A percentile compares a stretch with the other conserved stretches of the same genome.
These are phyloP conservation scores for Fusarium papillatum DNA, from an alignment of 2,329 filamentous ascomycete species.

Conservation along the genomic window DNA sequence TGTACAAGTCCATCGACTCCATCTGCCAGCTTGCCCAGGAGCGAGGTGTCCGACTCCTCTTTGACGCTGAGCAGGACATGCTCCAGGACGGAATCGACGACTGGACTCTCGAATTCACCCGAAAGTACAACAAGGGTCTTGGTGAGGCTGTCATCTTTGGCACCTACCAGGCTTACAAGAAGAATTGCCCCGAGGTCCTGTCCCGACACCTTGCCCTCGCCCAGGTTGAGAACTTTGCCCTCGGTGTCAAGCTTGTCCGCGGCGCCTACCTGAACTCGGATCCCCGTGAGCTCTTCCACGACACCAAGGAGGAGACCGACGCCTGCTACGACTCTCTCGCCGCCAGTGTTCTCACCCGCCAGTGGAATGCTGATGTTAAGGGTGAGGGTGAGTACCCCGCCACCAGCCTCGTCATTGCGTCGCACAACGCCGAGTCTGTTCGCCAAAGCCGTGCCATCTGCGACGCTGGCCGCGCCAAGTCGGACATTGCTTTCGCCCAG, in stretches of 20 bases:
- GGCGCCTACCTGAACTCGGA: constrained; percentile 82
- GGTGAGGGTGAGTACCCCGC: constrained; percentile 64
- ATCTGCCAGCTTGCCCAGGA: constrained; percentile 81
- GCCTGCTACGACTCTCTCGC: constrained; percentile 80
- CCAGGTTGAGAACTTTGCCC: constrained; percentile 70
- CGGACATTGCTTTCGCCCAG: constrained; percentile 69
- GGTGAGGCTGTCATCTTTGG: constrained; percentile 81
- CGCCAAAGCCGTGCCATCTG: constrained; percentile 66
- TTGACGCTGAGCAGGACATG: constrained; percentile 88
- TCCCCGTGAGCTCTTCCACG: constrained; percentile 77
- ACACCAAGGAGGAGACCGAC: constrained; percentile 80
- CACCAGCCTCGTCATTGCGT: constrained; percentile 80
- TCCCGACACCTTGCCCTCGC: constrained; percentile 72
- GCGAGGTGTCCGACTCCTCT: constrained; percentile 80
- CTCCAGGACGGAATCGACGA: constrained; percentile 85
- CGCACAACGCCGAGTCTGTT: constrained; percentile 85
- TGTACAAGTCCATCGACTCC: constrained; percentile 78
- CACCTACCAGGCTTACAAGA: constrained; percentile 85
- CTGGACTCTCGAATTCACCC: constrained; percentile 84
- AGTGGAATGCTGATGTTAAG: constrained; percentile 53
- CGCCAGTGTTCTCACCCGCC: constrained; percentile 73
- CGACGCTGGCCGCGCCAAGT: constrained; percentile 57
- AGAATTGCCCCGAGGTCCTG: constrained; percentile 70
- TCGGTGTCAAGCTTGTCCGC: constrained; percentile 82
- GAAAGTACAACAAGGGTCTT: constrained; percentile 77